Evolutionary conservation across 768 basidiomycete species (phyloP).

Genomic region (Tylopilus rubrobrunneus): DNA sequence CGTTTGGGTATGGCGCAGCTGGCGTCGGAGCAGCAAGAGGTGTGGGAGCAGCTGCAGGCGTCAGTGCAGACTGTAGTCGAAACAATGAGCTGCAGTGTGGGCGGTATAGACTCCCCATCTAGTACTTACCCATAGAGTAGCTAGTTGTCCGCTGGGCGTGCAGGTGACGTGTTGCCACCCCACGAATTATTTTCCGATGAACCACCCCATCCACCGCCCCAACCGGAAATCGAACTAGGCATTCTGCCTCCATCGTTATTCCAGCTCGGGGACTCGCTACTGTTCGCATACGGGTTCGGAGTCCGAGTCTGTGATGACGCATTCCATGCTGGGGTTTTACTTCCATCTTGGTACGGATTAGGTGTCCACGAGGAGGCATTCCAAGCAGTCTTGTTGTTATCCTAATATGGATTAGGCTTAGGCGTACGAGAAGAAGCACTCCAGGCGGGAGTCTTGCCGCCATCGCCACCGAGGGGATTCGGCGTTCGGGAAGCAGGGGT

Average conservation of each 20-base stretch:
- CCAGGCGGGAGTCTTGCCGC: constrained; percentile 70
- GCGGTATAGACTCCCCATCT: constrained; percentile 7
- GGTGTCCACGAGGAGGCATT: constrained; percentile 48
- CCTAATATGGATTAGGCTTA: no score
- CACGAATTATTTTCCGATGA: constrained; percentile 18
- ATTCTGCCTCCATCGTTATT: constrained; percentile 42
- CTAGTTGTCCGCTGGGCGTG: constrained; percentile 28
- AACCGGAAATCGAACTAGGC: constrained; percentile 29
- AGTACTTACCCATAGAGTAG: constrained; percentile 33
- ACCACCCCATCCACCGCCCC: constrained; percentile 18
- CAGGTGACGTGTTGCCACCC: constrained; percentile 33
- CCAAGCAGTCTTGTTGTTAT: constrained; percentile 50
- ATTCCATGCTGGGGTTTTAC: constrained; percentile 15
- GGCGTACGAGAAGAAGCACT: constrained; percentile 49
- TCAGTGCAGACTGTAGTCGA: constrained; percentile 32
- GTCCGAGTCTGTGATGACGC: constrained; percentile 42
- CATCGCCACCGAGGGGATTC: constrained; percentile 57
- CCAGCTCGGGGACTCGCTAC: constrained; percentile 18
- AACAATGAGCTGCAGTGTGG: constrained; percentile 12
- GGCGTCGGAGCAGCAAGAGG: constrained; percentile 34
- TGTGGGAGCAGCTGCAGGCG: constrained; percentile 38
- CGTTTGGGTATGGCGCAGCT: constrained; percentile 26
- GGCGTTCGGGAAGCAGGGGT: constrained; percentile 67
- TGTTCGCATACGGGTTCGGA: constrained; percentile 45
- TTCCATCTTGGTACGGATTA: constrained; percentile 41